Evolutionary conservation across 169 alveolate species (phyloP).

Genomic region (Plasmodium relictum): DNA sequence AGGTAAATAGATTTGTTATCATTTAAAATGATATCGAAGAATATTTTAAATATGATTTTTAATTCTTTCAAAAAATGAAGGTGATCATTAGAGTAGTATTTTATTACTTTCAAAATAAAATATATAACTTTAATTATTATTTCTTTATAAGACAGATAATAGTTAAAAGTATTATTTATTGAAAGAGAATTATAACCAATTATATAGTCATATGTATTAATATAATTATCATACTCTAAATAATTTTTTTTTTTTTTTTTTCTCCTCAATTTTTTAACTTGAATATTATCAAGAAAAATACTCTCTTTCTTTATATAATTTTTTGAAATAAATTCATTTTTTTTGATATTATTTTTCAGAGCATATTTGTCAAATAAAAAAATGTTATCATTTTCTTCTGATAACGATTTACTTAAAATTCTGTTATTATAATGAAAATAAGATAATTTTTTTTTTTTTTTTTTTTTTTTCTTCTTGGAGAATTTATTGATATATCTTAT

Average conservation of each 20-base stretch:
- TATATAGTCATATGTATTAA: slow-evolving; percentile 15
- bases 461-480: not conserved
- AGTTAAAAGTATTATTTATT: slow-evolving; percentile 50
- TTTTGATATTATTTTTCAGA: not conserved
- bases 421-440: not conserved
- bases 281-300: not conserved
- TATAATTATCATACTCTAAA: not conserved
- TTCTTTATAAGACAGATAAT: slow-evolving; percentile 39
- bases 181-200: slow-evolving; percentile 40
- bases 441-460: not conserved
- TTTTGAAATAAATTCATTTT: not conserved
- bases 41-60: slow-evolving; percentile 35
- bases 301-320: not conserved
- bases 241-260: slow-evolving; percentile 13
- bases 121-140: slow-evolving; percentile 36
- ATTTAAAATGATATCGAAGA: slow-evolving; percentile 57
- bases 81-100: slow-evolving; percentile 20
- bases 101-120: slow-evolving; percentile 43
- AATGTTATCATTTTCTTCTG: slow-evolving; percentile 15
- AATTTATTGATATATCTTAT: not conserved
- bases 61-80: slow-evolving; percentile 29
- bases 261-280: slow-evolving; percentile 4
- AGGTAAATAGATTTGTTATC: slow-evolving; percentile 49
- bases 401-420: not conserved
- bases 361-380: not conserved